A percentile compares a stretch with the other conserved stretches of the same genome.
These are phyloP conservation scores for Nepenthes alata DNA, from an alignment of 179 eudicot species.

Conservation along the genomic window DNA sequence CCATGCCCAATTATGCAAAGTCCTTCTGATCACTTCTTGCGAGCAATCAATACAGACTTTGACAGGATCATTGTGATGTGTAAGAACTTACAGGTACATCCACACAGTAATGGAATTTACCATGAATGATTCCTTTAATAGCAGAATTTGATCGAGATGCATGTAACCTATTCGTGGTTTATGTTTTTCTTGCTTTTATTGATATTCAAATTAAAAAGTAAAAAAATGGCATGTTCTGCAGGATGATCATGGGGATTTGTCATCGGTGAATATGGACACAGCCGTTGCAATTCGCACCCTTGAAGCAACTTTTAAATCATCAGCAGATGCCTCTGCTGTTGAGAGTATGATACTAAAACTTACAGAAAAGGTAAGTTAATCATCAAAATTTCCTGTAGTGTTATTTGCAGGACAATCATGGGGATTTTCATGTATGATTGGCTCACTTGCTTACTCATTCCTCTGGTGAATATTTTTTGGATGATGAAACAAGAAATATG, in stretches of 20 bases:
- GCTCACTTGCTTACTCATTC: too few species aligned
- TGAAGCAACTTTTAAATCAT: conserved; percentile 86
- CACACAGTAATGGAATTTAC: background rate
- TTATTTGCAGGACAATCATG: too few species aligned
- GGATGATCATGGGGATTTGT: conserved; percentile 96
- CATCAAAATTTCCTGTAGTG: too few species aligned
- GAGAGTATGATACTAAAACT: conserved; percentile 77
- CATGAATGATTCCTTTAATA: too few species aligned
- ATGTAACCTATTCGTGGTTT: too few species aligned
- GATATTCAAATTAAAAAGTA: background rate
- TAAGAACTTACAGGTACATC: conserved; percentile 86
- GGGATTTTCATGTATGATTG: too few species aligned
- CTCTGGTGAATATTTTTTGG: too few species aligned
- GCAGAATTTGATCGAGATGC: too few species aligned
- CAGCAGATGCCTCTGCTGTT: conserved; percentile 95
- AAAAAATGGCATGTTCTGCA: conserved; percentile 15
- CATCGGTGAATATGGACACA: conserved; percentile 97
- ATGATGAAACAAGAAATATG: too few species aligned
- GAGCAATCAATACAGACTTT: conserved; percentile 97
- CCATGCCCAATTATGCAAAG: conserved; percentile 99
- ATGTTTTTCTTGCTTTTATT: background rate
- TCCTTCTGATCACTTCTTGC: conserved; percentile 94
- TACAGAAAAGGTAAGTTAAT: conserved; percentile 54
- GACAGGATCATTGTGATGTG: conserved; percentile 96
- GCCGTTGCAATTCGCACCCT: conserved; percentile 99